Conservation (phyloP, 2,329 filamentous ascomycete species). For the Cyphellophora attinorum region DNA sequence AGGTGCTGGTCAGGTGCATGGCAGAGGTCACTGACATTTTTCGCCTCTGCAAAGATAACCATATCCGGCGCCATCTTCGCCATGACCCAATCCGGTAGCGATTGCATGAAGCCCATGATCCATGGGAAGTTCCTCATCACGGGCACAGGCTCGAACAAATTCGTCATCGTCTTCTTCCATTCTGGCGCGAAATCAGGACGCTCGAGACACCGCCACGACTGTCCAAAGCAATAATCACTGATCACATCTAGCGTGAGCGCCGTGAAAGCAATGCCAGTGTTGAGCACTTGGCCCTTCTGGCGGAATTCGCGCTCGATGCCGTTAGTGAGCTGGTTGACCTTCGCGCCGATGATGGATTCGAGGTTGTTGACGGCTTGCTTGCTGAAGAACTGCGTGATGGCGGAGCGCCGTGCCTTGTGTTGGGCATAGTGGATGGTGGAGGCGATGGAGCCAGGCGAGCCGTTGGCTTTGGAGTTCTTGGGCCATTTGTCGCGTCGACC, state of each 20-base stretch:
- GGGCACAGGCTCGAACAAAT: conserved; percentile 2
- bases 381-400: conserved; percentile 35
- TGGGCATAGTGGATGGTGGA: conserved; percentile 27
- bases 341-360: background rate
- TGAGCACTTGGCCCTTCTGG: background rate
- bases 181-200: conserved; percentile 3
- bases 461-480: conserved; percentile 1
- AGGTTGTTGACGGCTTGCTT: conserved; percentile 22
- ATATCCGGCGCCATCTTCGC: conserved; percentile 2
- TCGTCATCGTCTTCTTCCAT: conserved; percentile 4
- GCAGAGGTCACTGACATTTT: too few species aligned
- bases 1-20: too few species aligned
- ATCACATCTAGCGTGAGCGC: conserved; percentile 7
- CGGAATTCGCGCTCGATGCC: conserved; percentile 4
- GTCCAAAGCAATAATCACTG: conserved; percentile 6
- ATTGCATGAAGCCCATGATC: too few species aligned
- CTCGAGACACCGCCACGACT: conserved; percentile 1
- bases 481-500: conserved; percentile 5
- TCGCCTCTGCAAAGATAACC: conserved; percentile 2
- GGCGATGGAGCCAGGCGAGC: background rate
- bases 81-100: too few species aligned
- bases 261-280: conserved; percentile 2
- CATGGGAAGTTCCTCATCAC: conserved; percentile 1
- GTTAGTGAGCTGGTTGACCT: conserved; percentile 2
- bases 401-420: conserved; percentile 31